Base-by-base conservation (phyloP, 495 filamentous ascomycete species). In the Neurospora discreta region DNA sequence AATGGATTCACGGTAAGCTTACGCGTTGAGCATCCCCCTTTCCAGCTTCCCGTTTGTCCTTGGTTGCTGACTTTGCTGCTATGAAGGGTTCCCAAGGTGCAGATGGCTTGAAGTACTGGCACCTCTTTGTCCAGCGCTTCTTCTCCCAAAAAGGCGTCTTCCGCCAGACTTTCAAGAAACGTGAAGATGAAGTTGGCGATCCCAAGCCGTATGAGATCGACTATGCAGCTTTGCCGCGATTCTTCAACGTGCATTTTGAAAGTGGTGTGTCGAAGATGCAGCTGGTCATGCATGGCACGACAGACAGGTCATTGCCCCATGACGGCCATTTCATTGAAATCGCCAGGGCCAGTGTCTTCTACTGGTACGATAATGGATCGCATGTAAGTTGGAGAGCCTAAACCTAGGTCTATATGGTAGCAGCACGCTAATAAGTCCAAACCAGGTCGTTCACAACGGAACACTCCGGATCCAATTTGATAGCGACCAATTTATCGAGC, bases 161-260 rank as follows among this genome's bases (percentile, higher is more conserved):
- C 74, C 89, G 90, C 70, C 86, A 91, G 72, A 84, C 87, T 23
- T 82, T 92, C n/a, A 80, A 79, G 40, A 75, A 81, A 52, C 75
- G 73, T 43, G 81, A 84, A 0, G 76, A 79, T 16, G 83, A 86
- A 38, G 81, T 84, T 20, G 77, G 80, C 15, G 71, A 77, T 16
- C 82, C 81, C 40, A 97, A 95, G 79, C 87, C 90, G 69, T 95
- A 91, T 71, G 93, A 95, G 74, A 91, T 97, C 58, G 85, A 89
- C 3, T 90, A 88, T 39, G 86, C 92, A 9, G 89, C 90, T 1
- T 80, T 97, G 23, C 86, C 94, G 18, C 89, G 93, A 68, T 97
- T 92, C 75, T 96, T 95, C 78, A 83, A 89, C 68, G 92, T 90
- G 0, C 90, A 94, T 74, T 96, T 92, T 75, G 89, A 90, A n/a